These are phyloP conservation scores for Aechmea fasciata DNA, from an alignment of 176 grass and related monocot species.

Conservation along the genomic window DNA sequence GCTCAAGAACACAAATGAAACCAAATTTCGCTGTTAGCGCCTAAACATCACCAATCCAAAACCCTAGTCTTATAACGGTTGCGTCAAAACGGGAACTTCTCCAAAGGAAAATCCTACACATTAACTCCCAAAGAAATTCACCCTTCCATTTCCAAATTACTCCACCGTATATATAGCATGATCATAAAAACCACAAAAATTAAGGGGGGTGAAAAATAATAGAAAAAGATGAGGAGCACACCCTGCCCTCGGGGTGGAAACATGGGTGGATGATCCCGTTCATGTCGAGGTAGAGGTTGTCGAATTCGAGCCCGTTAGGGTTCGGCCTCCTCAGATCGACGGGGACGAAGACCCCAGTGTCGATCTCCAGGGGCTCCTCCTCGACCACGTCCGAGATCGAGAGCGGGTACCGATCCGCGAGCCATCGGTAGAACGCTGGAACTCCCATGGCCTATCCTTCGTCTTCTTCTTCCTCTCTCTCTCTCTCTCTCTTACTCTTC, in stretches of 20 bases:
- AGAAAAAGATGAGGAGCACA: conserved; percentile 20
- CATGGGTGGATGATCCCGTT: conserved; percentile 93
- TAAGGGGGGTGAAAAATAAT: neutral
- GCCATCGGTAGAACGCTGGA: conserved; percentile 92
- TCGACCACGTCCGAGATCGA: conserved; percentile 66
- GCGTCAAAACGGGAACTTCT: no score
- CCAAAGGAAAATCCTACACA: no score
- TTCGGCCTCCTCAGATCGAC: conserved; percentile 71
- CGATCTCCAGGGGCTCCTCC: conserved; percentile 64
- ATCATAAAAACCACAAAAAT: neutral
- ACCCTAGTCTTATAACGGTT: no score
- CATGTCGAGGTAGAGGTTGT: conserved; percentile 99
- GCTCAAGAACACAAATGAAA: no score
- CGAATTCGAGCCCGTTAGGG: conserved; percentile 91
- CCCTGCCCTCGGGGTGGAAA: conserved; percentile 91
- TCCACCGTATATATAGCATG: neutral
- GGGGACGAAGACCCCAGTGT: conserved; percentile 54
- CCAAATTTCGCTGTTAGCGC: no score
- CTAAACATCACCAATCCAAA: no score
- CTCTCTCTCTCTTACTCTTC: neutral
- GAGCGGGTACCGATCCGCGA: conserved; percentile 73
- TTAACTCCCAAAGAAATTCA: no score
- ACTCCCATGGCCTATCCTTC: conserved; percentile 64
- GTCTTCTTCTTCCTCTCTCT: conserved; percentile 16
- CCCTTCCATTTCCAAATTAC: no score